Evolutionary conservation across 345 rosid genomes (phyloP), one percentile per base, ranked within the genome.

Genomic region (Atalantia buxifolia): DNA sequence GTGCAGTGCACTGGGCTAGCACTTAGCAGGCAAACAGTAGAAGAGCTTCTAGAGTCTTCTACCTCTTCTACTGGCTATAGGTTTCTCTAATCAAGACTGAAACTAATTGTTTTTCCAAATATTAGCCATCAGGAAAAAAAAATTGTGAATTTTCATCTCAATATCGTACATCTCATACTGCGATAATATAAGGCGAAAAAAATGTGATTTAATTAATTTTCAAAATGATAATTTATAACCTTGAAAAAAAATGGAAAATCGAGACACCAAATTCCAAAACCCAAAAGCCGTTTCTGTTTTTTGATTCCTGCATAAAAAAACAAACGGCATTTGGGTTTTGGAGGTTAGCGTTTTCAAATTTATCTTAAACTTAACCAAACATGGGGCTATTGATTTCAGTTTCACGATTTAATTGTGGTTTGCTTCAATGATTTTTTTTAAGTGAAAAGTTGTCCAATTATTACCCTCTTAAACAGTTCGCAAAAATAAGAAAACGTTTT

Each of bases 331-430:
- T 69, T 69, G 2, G 8, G 18, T 18, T 70, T 70, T 42, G 60
- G 35, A 27, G 28, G 74, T 45, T 70, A 27, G 60, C 28, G 74
- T 60, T 27, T 45, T 70, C 21, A 4, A 9, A 19, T 10, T 68
- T 24, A 27, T 69, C 33, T 45, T 19, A 16, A 24, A 21, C 45
- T 28, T 13, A 25, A 14, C 55, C 18, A 38, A 68, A 24, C 12
- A 65, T 16, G 9, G 16, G 33, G 24, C 42, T 18, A 65, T 27
- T 61, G 30, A 24, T 24, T 21, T 66, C 9, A 13, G 24, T 22
- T 69, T 69, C 72, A 38, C 71, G 19, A 9, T 67, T 67, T 38
- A 9, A 9, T 67, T 67, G 71, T 6, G 71, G 71, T 38, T 67
- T 40, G 10, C 7, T 9, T 22, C n/a, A 67, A 36, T 38, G 71